These are phyloP conservation scores for Aspergillus pseudoglaucus DNA, from an alignment of 2,329 filamentous ascomycete genomes.

Conservation along the genomic window DNA sequence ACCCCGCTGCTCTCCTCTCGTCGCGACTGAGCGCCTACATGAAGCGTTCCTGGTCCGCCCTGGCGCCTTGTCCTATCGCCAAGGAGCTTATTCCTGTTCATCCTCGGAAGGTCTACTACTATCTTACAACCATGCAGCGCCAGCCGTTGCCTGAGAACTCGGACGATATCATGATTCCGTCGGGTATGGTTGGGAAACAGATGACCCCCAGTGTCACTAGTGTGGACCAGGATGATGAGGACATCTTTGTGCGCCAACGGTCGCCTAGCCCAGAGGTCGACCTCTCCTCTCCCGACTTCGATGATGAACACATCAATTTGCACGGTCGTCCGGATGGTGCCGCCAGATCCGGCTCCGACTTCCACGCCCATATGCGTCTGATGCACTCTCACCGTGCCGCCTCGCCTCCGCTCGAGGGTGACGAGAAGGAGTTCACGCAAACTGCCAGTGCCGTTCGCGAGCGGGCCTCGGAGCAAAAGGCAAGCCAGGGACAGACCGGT, in stretches of 20 bases:
- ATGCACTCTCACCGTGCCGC: slow-evolving; percentile 63
- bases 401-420: slow-evolving; percentile 83
- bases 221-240: slow-evolving; percentile 66
- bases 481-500: slow-evolving; percentile 18
- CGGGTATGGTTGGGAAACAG: slow-evolving; percentile 50
- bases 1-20: slow-evolving; percentile 90
- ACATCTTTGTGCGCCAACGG: slow-evolving; percentile 50
- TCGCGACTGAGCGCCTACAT: slow-evolving; percentile 85
- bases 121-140: slow-evolving; percentile 79
- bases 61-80: slow-evolving; percentile 76
- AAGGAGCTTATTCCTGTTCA: slow-evolving; percentile 91
- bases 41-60: slow-evolving; percentile 75
- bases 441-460: slow-evolving; percentile 77
- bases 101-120: slow-evolving; percentile 93
- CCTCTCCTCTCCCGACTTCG: slow-evolving; percentile 77
- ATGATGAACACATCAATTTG: slow-evolving; percentile 57
- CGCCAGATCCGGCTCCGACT: slow-evolving; percentile 28
- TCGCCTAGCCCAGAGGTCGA: slow-evolving; percentile 85
- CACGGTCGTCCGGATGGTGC: slow-evolving; percentile 57
- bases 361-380: slow-evolving; percentile 54
- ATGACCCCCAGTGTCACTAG: slow-evolving; percentile 80
- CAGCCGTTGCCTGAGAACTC: slow-evolving; percentile 69
- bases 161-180: slow-evolving; percentile 43
- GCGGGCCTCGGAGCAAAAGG: slow-evolving; percentile 40
- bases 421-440: slow-evolving; percentile 94